Evolutionary conservation across 306 rosid genomes (phyloP), one percentile per base, ranked within the genome.

Genomic region (Sechiopsis laciniata): DNA sequence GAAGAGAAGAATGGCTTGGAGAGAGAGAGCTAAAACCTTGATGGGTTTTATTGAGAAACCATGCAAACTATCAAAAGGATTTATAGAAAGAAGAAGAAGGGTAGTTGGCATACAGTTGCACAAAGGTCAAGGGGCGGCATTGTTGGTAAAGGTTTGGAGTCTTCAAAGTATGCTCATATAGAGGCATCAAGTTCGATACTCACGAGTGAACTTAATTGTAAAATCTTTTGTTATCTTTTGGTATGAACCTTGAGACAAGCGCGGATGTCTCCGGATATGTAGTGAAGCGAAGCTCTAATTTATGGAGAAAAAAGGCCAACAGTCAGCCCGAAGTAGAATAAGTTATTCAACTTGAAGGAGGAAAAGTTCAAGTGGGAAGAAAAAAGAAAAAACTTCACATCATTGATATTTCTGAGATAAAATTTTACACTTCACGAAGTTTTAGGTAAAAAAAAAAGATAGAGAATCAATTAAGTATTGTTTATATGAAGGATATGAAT

Each of bases 1-100:
- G 32, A 61, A 19, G 56, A 68, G 56, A 46, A 69, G 54, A 50
- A 46, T 19, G 73, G 14, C 4, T 50, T 69, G 73, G 42, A 61
- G 24, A 56, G 75, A 71, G 5, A 8, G 75, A 71, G 5, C 9
- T 15, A 0, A 52, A 52, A 13, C 17, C 20, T 45, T 69, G 58
- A 14, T 48, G 20, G 48, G 48, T 51, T 70, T n/a, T 16, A 70
- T 70, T 26, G 60, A 52, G 48, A 70, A 70, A 48, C 56, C 51
- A 66, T 51, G 62, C 57, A 21, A 66, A 21, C 56, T 21, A 58
- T 15, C 10, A 59, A 37, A 22, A 14, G 15, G 20, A 63, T 77
- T 62, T 75, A 86, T 82, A 84, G 80, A 40, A 11, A 37, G 32
- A 40, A 32, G 65, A 80, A 5, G 4, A n/a, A 40, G 20, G 71